phyloP scores from a whole-genome alignment of 1,139 yeast genomes.

The Scheffersomyces titani region DNA sequence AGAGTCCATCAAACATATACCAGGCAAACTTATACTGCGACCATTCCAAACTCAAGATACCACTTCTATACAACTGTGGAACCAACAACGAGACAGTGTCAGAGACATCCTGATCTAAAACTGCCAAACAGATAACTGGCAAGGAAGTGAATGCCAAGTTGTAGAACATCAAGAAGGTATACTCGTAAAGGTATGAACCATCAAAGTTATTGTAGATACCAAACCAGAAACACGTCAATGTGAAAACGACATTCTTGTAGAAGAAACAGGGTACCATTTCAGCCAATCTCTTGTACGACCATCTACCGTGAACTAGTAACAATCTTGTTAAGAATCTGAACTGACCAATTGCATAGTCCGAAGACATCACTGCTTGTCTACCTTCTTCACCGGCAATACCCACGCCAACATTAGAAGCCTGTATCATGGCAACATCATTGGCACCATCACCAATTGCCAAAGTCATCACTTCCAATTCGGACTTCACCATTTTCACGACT shows the following conservation, averaged over 20 bases:
- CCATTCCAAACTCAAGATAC: slow-evolving; percentile 56
- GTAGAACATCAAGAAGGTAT: slow-evolving; percentile 63
- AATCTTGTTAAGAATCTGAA: slow-evolving; percentile 57
- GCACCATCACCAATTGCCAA: slow-evolving; percentile 71
- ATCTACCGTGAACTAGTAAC: slow-evolving; percentile 61
- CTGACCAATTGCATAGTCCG: slow-evolving; percentile 68
- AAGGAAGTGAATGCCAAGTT: slow-evolving; percentile 66
- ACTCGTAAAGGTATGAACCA: slow-evolving; percentile 63
- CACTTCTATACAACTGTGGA: slow-evolving; percentile 59
- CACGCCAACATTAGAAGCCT: slow-evolving; percentile 64
- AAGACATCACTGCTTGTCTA: slow-evolving; percentile 67
- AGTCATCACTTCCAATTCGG: slow-evolving; percentile 56
- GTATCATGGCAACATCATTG: slow-evolving; percentile 70
- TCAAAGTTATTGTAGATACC: slow-evolving; percentile 60
- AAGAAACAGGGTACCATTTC: slow-evolving; percentile 69
- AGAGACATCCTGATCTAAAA: slow-evolving; percentile 62
- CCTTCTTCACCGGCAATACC: slow-evolving; percentile 75
- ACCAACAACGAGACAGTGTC: slow-evolving; percentile 57
- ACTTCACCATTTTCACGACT: slow-evolving; percentile 55
- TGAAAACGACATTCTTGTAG: slow-evolving; percentile 62
- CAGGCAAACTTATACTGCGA: slow-evolving; percentile 51
- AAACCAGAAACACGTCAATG: slow-evolving; percentile 62
- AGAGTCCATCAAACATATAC: slow-evolving; percentile 62
- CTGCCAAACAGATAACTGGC: slow-evolving; percentile 60
- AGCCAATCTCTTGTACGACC: slow-evolving; percentile 64